Percentiles rank a stretch among this genome's conserved stretches.
These are phyloP conservation scores for Exserohilum rostratum DNA, from an alignment of 2,329 filamentous ascomycete genomes.

Conservation along the genomic window DNA sequence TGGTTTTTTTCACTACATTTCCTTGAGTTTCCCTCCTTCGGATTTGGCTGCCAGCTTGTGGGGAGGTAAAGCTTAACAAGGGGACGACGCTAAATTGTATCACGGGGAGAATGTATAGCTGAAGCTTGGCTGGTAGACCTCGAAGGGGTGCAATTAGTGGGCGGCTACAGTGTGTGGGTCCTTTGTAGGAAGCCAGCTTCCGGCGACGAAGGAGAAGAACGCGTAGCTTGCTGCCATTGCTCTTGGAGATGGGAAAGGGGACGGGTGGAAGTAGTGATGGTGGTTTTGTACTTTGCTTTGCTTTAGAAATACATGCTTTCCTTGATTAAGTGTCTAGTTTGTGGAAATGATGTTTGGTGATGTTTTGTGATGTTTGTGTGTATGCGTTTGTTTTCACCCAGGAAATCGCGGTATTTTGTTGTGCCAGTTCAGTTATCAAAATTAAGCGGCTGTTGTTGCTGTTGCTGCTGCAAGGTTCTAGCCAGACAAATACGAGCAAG, in stretches of 20 bases:
- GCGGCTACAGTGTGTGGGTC: conserved; percentile 25
- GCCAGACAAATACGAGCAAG: too few relatives aligned
- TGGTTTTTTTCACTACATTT: conserved; percentile 29
- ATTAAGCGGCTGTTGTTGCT: too few relatives aligned
- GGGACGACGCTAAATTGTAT: conserved; percentile 49
- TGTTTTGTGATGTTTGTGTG: neutral
- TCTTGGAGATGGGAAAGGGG: conserved; percentile 20
- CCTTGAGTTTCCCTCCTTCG: conserved; percentile 45
- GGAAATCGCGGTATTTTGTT: too few relatives aligned
- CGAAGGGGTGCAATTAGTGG: conserved; percentile 23
- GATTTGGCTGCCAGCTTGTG: conserved; percentile 51
- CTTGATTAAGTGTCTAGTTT: neutral
- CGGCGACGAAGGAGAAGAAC: conserved; percentile 28
- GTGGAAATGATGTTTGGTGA: too few relatives aligned
- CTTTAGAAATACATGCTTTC: conserved; percentile 19
- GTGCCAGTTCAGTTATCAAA: too few relatives aligned
- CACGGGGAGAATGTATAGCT: conserved; percentile 21
- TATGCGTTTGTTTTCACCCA: too few relatives aligned
- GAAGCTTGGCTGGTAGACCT: conserved; percentile 30
- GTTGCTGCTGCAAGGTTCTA: too few relatives aligned
- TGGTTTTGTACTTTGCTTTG: conserved; percentile 19
- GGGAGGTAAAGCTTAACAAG: conserved; percentile 47
- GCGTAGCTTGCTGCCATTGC: conserved; percentile 37
- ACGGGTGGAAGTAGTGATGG: conserved; percentile 11
- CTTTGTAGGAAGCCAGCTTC: conserved; percentile 34